These are phyloP conservation scores for Lachnellula hyalina DNA, from an alignment of 2,329 filamentous ascomycete species.

Conservation along the genomic window DNA sequence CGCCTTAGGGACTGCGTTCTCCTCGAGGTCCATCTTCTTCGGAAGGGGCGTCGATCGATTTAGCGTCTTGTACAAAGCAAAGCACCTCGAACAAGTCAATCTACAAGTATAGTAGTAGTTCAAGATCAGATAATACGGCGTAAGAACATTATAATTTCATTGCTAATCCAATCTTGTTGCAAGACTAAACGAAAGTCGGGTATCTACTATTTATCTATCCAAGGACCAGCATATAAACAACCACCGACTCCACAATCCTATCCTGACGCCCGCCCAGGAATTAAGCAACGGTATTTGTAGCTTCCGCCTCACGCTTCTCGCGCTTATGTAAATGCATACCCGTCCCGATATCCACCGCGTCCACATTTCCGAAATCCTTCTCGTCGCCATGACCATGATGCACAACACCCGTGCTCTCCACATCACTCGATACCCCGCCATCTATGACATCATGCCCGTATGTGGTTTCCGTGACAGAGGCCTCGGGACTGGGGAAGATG, in stretches of 20 bases:
- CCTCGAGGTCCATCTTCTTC: no score
- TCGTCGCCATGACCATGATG: background rate
- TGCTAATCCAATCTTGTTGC: background rate
- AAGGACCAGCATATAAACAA: background rate
- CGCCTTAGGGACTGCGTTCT: no score
- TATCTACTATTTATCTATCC: background rate
- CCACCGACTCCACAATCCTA: background rate
- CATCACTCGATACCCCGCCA: background rate
- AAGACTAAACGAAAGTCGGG: background rate
- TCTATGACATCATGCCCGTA: slow-evolving; percentile 30
- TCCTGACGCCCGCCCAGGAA: no score
- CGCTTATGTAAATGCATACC: background rate
- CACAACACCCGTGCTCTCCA: slow-evolving; percentile 2
- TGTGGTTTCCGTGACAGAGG: slow-evolving; percentile 39
- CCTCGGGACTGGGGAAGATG: slow-evolving; percentile 44
- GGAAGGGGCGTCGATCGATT: no score
- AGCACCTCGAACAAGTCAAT: no score
- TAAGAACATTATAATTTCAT: background rate
- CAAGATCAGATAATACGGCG: no score
- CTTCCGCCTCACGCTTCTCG: no score
- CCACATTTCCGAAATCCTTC: slow-evolving; percentile 15
- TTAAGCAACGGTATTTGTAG: background rate
- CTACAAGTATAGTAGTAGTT: no score
- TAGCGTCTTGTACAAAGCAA: no score
- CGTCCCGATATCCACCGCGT: slow-evolving; percentile 14